These are phyloP conservation scores for Ganoderma boninense DNA, from an alignment of 1,284 basidiomycete genomes.

Conservation along the genomic window DNA sequence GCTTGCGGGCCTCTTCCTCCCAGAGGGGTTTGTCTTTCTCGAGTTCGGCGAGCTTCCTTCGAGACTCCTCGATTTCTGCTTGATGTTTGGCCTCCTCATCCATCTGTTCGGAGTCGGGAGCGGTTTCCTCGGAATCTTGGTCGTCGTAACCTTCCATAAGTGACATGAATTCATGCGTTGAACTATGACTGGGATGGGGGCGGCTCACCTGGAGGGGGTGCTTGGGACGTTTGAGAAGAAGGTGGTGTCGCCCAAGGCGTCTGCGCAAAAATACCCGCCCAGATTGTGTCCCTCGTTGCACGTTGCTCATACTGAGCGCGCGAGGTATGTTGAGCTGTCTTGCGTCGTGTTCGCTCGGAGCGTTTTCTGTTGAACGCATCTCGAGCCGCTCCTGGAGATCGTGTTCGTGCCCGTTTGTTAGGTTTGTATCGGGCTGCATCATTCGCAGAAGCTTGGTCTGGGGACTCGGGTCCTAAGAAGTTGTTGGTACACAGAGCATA, in stretches of 20 bases:
- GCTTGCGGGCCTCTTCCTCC: slow-evolving; percentile 58
- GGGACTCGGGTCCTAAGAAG: slow-evolving; percentile 7
- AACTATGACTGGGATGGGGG: background rate
- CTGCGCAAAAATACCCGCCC: slow-evolving; percentile 48
- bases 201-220: slow-evolving; percentile 6
- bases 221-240: slow-evolving; percentile 18
- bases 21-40: slow-evolving; percentile 71
- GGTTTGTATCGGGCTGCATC: slow-evolving; percentile 7
- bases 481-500: background rate
- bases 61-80: slow-evolving; percentile 68
- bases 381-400: slow-evolving; percentile 45
- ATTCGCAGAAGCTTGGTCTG: slow-evolving; percentile 6
- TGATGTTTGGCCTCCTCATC: slow-evolving; percentile 48
- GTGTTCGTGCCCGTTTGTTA: slow-evolving; percentile 27
- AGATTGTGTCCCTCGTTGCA: slow-evolving; percentile 33
- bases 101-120: slow-evolving; percentile 22
- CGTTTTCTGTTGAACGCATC: slow-evolving; percentile 49
- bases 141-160: slow-evolving; percentile 1
- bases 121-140: background rate
- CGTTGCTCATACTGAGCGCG: slow-evolving; percentile 39
- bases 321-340: slow-evolving; percentile 16
- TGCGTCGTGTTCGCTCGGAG: slow-evolving; percentile 48
- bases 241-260: slow-evolving; percentile 20
- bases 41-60: slow-evolving; percentile 72
- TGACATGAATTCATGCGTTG: background rate